phyloP scores from a whole-genome alignment of 257 asterid species.

The Capsicum pubescens region DNA sequence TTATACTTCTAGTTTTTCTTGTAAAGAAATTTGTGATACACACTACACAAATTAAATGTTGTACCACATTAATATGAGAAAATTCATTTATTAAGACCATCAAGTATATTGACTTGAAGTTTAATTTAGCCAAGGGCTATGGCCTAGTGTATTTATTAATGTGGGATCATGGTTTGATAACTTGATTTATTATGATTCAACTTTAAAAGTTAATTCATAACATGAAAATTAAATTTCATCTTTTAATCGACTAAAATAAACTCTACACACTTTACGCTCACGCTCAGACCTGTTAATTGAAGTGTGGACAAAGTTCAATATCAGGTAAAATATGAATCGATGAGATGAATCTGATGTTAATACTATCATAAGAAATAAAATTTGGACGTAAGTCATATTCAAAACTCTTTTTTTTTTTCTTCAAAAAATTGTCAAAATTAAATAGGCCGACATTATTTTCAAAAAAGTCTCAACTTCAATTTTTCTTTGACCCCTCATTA shows the following conservation, averaged over 20 bases:
- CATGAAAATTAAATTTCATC: neutral
- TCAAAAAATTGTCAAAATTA: constrained; percentile 42
- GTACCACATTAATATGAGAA: neutral
- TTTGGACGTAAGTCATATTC: too few relatives aligned
- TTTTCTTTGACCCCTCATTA: constrained; percentile 50
- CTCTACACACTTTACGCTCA: too few relatives aligned
- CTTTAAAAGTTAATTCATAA: neutral
- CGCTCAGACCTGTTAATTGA: too few relatives aligned
- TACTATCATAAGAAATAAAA: too few relatives aligned
- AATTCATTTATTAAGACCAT: neutral
- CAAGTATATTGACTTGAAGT: neutral
- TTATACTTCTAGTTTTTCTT: too few relatives aligned
- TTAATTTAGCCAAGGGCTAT: neutral
- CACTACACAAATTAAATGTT: neutral
- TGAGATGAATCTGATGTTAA: too few relatives aligned
- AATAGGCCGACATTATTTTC: constrained; percentile 31
- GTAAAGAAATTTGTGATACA: neutral
- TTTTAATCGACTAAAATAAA: too few relatives aligned
- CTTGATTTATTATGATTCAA: neutral
- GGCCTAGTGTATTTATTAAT: neutral
- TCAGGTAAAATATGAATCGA: too few relatives aligned
- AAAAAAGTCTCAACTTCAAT: constrained; percentile 38
- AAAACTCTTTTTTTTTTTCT: neutral
- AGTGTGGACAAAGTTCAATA: too few relatives aligned
- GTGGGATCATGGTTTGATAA: neutral